Evolutionary conservation across 2,329 filamentous ascomycete genomes (phyloP).

Genomic region (Cadophora sp.): DNA sequence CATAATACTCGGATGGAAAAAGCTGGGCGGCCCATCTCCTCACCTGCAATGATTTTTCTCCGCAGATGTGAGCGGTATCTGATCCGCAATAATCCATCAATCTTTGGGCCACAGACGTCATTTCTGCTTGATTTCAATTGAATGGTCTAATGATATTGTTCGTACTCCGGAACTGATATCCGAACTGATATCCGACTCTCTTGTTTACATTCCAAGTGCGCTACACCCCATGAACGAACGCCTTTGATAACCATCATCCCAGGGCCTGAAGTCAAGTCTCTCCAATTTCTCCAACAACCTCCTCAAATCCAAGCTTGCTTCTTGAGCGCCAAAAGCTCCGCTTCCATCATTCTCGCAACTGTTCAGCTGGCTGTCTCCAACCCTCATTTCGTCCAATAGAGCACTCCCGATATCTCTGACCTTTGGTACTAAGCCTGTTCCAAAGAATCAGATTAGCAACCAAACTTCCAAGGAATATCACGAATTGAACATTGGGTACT

Average conservation of each 20-base stretch:
- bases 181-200: too few relatives aligned
- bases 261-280: slow-evolving; percentile 20
- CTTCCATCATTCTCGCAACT: not conserved
- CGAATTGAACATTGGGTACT: not conserved
- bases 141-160: too few relatives aligned
- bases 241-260: not conserved
- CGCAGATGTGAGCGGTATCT: not conserved
- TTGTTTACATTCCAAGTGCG: not conserved
- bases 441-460: too few relatives aligned
- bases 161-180: too few relatives aligned
- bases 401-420: slow-evolving; percentile 48
- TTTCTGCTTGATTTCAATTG: too few relatives aligned
- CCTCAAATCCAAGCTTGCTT: slow-evolving; percentile 19
- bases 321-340: not conserved
- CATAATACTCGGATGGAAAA: not conserved
- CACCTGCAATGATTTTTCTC: not conserved
- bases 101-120: too few relatives aligned
- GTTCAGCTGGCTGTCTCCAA: slow-evolving; percentile 5
- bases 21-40: too few relatives aligned
- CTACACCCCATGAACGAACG: not conserved
- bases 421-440: slow-evolving; percentile 39
- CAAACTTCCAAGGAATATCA: too few relatives aligned
- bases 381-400: slow-evolving; percentile 39
- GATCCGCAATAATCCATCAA: too few relatives aligned
- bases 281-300: slow-evolving; percentile 25